A percentile compares a stretch with the other conserved stretches of the same genome.
Conservation (phyloP, 768 basidiomycete genomes). For the Pleurotus salmoneostramineus region DNA sequence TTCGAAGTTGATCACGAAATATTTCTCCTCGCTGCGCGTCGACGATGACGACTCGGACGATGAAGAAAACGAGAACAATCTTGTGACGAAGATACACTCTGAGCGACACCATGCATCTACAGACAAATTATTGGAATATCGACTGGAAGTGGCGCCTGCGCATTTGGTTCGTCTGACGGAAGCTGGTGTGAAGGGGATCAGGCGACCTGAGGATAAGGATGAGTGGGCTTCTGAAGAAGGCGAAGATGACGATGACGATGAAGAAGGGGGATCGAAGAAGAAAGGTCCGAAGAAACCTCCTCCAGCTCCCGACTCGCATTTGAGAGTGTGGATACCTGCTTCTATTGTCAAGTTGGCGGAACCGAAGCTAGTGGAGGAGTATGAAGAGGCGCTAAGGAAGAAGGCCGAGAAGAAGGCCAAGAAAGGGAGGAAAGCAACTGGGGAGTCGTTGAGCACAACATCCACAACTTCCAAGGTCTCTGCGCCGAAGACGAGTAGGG, state of each 20-base stretch:
- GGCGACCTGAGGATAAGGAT: slow-evolving; percentile 43
- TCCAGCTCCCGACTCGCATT: slow-evolving; percentile 48
- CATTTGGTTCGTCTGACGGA: slow-evolving; percentile 63
- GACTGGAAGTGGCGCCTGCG: slow-evolving; percentile 69
- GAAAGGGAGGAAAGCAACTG: slow-evolving; percentile 26
- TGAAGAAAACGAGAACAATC: slow-evolving; percentile 32
- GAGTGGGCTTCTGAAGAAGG: slow-evolving; percentile 45
- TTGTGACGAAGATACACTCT: slow-evolving; percentile 66
- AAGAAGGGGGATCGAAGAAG: slow-evolving; percentile 35
- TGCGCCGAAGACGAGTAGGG: slow-evolving; percentile 10
- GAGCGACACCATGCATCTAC: slow-evolving; percentile 66
- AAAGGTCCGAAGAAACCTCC: slow-evolving; percentile 32
- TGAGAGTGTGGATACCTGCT: slow-evolving; percentile 82
- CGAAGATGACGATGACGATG: slow-evolving; percentile 44
- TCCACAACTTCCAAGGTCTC: no score
- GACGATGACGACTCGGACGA: slow-evolving; percentile 21
- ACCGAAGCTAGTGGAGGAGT: slow-evolving; percentile 60
- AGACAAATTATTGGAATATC: slow-evolving; percentile 72
- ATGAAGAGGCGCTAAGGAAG: slow-evolving; percentile 42
- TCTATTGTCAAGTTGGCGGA: slow-evolving; percentile 69
- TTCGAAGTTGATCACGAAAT: slow-evolving; percentile 50
- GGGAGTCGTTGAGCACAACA: slow-evolving; percentile 13
- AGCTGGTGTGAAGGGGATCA: slow-evolving; percentile 60
- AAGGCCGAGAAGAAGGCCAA: slow-evolving; percentile 49
- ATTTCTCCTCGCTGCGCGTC: slow-evolving; percentile 47